Percentiles rank a stretch among this genome's conserved stretches.
phyloP scores from a whole-genome alignment of 2,329 filamentous ascomycete species.

The Cercospora nicotianae region DNA sequence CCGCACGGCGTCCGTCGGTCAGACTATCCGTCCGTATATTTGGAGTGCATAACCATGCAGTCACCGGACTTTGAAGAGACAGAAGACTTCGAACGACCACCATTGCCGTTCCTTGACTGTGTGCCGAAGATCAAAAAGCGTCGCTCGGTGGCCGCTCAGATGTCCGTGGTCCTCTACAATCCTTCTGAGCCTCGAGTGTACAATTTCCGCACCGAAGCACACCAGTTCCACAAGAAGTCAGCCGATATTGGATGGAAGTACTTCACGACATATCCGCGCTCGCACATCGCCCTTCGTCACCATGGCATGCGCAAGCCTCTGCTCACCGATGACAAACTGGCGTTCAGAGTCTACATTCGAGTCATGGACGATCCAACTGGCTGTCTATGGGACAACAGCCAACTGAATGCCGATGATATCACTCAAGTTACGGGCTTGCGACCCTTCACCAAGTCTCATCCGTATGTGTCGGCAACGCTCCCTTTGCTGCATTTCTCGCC shows the following conservation, averaged over 20 bases:
- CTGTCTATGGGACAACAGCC: slow-evolving; percentile 59
- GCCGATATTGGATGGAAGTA: slow-evolving; percentile 65
- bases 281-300: slow-evolving; percentile 58
- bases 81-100: slow-evolving; percentile 32
- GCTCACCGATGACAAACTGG: slow-evolving; percentile 60
- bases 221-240: slow-evolving; percentile 60
- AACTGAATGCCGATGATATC: slow-evolving; percentile 32
- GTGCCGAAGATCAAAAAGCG: slow-evolving; percentile 40
- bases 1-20: slow-evolving; percentile 59
- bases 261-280: slow-evolving; percentile 57
- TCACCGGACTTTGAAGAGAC: slow-evolving; percentile 26
- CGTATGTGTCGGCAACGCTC: slow-evolving; percentile 54
- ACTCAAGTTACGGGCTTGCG: slow-evolving; percentile 59
- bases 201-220: slow-evolving; percentile 56
- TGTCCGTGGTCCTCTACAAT: slow-evolving; percentile 64
- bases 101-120: slow-evolving; percentile 34
- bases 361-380: slow-evolving; percentile 61
- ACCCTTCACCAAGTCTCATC: slow-evolving; percentile 41
- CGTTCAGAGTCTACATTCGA: slow-evolving; percentile 62
- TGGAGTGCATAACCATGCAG: slow-evolving; percentile 58
- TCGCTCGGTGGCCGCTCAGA: slow-evolving; percentile 56
- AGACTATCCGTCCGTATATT: slow-evolving; percentile 59
- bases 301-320: slow-evolving; percentile 59
- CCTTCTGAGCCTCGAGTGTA: slow-evolving; percentile 61
- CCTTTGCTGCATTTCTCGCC: slow-evolving; percentile 60